Evolutionary conservation across 805 yeast genomes (phyloP).

Genomic region (Metschnikowia colocasiae): DNA sequence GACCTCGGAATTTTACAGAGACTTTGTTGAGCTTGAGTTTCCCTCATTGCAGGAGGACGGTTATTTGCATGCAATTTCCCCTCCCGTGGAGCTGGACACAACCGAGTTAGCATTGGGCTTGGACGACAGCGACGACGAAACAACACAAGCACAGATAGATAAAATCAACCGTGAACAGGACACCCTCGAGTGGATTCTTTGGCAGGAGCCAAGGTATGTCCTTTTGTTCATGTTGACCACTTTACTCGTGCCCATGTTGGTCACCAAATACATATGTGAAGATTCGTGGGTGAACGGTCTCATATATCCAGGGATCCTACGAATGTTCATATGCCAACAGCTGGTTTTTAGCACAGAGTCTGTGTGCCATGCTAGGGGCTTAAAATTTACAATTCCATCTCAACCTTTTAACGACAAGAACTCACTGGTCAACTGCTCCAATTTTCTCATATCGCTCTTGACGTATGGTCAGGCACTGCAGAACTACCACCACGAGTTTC

Average conservation of each 20-base stretch:
- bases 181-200: conserved; percentile 24
- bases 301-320: conserved; percentile 71
- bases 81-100: background rate
- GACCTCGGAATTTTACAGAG: conserved; percentile 27
- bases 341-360: conserved; percentile 76
- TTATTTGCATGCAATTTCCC: background rate
- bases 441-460: conserved; percentile 54
- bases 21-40: conserved; percentile 37
- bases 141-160: conserved; percentile 7
- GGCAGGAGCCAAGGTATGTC: conserved; percentile 34
- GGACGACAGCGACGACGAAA: conserved; percentile 9
- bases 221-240: conserved; percentile 29
- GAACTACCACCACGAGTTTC: conserved; percentile 94
- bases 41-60: conserved; percentile 14
- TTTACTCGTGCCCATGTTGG: conserved; percentile 27
- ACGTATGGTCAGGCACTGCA: conserved; percentile 91
- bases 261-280: conserved; percentile 24
- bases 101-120: conserved; percentile 7
- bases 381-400: conserved; percentile 65
- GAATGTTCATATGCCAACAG: conserved; percentile 74
- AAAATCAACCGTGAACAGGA: conserved; percentile 10
- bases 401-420: conserved; percentile 52
- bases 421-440: conserved; percentile 64
- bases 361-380: conserved; percentile 61
- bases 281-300: conserved; percentile 37